Evolutionary conservation across 345 rosid genomes (phyloP), one percentile per base, ranked within the genome.

Genomic region (Moringa oleifera): DNA sequence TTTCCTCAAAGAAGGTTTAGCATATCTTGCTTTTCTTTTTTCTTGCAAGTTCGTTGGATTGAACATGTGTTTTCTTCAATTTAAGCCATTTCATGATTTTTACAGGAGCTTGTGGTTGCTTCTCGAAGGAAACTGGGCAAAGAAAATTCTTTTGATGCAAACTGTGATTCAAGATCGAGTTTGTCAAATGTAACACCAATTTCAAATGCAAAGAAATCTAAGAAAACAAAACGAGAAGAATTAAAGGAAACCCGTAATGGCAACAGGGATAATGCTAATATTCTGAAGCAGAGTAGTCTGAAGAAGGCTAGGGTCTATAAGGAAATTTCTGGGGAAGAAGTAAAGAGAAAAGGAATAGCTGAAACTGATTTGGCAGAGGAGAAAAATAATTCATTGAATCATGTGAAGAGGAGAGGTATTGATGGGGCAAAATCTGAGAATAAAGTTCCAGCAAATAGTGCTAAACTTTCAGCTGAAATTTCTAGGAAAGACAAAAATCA

Each of bases 61-160:
- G n/a, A n/a, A n/a, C n/a, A n/a, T n/a, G n/a, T n/a, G n/a, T n/a
- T n/a, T n/a, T n/a, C 28, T 66, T 25, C 20, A 51, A 33, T 53
- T 20, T 61, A 13, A 23, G 23, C 45, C 23, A 28, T 11, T 69
- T 51, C 23, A 64, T 76, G 70, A 28, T 69, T 69, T 45, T 57
- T 62, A 58, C 81, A 76, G 82, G 84, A 69, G 46, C 41, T 45
- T 59, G 23, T 25, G 49, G 62, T 64, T 46, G 68, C 65, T 71
- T 75, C 74, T 22, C 81, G 71, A 2, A 55, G 58, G 56, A 81
- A 76, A 61, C 62, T 33, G 25, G 89, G 86, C 18, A 85, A 81
- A 73, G 94, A 88, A 61, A 83, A 91, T 72, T 67, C 86, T 51
- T 47, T 72, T 31, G 74, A 75, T 59, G 73, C 71, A 67, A 72